phyloP scores from a whole-genome alignment of 768 basidiomycete genomes.

The Termitomyces sp. region DNA sequence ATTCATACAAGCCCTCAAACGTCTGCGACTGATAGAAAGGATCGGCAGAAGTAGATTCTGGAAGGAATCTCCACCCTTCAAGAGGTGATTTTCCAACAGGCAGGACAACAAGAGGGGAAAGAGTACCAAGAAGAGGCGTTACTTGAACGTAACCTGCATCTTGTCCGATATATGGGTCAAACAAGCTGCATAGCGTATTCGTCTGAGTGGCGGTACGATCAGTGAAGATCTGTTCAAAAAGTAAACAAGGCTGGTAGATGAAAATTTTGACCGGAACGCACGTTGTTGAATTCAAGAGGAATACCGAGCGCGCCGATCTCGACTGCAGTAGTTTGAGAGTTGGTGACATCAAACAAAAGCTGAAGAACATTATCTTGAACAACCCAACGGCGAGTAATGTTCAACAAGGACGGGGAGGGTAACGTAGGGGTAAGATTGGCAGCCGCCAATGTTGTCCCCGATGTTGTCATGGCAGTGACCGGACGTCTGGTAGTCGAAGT shows the following conservation, averaged over 20 bases:
- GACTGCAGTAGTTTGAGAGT: slow-evolving; percentile 41
- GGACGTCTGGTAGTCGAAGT: slow-evolving; percentile 37
- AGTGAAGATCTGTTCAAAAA: slow-evolving; percentile 45
- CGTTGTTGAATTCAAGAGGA: slow-evolving; percentile 56
- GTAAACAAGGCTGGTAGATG: background rate
- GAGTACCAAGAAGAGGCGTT: slow-evolving; percentile 51
- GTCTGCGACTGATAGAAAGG: slow-evolving; percentile 58
- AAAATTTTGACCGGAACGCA: slow-evolving; percentile 19
- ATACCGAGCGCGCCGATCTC: slow-evolving; percentile 53
- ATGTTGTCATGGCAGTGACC: slow-evolving; percentile 33
- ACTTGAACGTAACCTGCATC: slow-evolving; percentile 51
- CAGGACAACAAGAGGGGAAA: slow-evolving; percentile 47
- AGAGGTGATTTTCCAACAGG: slow-evolving; percentile 46
- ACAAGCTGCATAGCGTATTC: slow-evolving; percentile 49
- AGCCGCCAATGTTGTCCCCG: slow-evolving; percentile 44
- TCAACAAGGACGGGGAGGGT: slow-evolving; percentile 39
- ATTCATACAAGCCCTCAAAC: slow-evolving; percentile 57
- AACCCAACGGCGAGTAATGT: slow-evolving; percentile 52
- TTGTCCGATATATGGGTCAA: slow-evolving; percentile 56
- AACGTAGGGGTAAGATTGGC: slow-evolving; percentile 49
- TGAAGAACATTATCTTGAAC: slow-evolving; percentile 36
- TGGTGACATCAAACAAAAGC: slow-evolving; percentile 48
- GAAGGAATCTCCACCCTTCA: slow-evolving; percentile 57
- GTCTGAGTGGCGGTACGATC: slow-evolving; percentile 47
- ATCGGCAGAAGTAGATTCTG: slow-evolving; percentile 40